These are phyloP conservation scores for Phytophthora pisi DNA, from an alignment of 352 stramenopile genomes.

Conservation along the genomic window DNA sequence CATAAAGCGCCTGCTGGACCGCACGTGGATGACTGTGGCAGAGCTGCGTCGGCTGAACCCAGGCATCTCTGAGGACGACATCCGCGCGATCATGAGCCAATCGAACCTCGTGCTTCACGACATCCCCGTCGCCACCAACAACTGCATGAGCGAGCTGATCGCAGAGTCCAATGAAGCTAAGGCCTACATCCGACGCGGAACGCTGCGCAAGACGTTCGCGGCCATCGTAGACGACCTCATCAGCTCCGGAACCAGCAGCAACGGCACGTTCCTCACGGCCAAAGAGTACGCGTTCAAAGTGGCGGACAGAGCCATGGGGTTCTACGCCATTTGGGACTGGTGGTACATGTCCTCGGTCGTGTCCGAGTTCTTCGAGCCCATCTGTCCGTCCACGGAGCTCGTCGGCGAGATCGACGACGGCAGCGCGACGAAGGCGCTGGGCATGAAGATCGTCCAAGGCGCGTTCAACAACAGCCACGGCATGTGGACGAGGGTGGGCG, in stretches of 20 bases:
- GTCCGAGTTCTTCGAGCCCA: conserved; percentile 51
- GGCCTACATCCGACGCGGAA: conserved; percentile 41
- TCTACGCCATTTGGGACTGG: conserved; percentile 49
- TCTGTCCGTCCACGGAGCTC: conserved; percentile 49
- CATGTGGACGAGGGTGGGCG: conserved; percentile 36
- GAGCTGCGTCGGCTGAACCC: conserved; percentile 31
- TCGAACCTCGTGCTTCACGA: conserved; percentile 57
- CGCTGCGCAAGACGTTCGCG: conserved; percentile 53
- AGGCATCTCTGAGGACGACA: conserved; percentile 36
- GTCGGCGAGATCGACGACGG: conserved; percentile 56
- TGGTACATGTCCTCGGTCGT: conserved; percentile 51
- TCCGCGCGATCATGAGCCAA: conserved; percentile 39
- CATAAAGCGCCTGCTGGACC: conserved; percentile 40
- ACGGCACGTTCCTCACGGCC: conserved; percentile 34
- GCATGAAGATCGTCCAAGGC: conserved; percentile 39
- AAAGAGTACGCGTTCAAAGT: conserved; percentile 48
- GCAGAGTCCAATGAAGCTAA: conserved; percentile 20
- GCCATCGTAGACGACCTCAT: conserved; percentile 52
- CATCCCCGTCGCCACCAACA: conserved; percentile 49
- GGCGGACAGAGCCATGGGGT: conserved; percentile 44
- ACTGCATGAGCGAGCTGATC: conserved; percentile 42
- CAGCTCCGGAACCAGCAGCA: conserved; percentile 39
- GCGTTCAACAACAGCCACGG: conserved; percentile 49
- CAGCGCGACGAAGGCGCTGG: conserved; percentile 43
- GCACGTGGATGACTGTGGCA: conserved; percentile 41